phyloP scores from a whole-genome alignment of 108 stramenopile genomes.

The Epithemia pelagica region DNA sequence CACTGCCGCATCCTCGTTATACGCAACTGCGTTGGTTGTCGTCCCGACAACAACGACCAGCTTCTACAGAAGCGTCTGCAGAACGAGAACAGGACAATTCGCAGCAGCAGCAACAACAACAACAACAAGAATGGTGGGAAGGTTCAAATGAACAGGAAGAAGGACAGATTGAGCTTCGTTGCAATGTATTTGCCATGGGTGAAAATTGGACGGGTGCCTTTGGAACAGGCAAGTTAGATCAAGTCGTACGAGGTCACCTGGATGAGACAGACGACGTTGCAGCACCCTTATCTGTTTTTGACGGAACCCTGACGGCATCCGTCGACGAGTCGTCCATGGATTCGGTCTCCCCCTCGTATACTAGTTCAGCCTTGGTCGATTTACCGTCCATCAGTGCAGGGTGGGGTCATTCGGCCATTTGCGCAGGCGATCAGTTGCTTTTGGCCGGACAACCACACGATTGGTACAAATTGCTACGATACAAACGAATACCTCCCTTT shows the following conservation, averaged over 20 bases:
- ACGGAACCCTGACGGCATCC: constrained; percentile 17
- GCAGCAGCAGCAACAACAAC: neutral
- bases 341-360: neutral
- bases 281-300: constrained; percentile 15
- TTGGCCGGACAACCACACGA: constrained; percentile 80
- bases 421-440: constrained; percentile 35
- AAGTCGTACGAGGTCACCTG: constrained; percentile 32
- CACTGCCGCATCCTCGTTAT: too few relatives aligned
- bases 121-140: neutral
- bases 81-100: too few relatives aligned
- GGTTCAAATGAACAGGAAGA: neutral
- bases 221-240: constrained; percentile 23
- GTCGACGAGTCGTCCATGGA: neutral
- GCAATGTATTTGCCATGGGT: constrained; percentile 53
- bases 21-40: too few relatives aligned
- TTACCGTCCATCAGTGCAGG: constrained; percentile 48
- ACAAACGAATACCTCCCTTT: constrained; percentile 52
- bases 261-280: constrained; percentile 36
- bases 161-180: constrained; percentile 1
- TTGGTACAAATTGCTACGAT: constrained; percentile 55
- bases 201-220: constrained; percentile 77
- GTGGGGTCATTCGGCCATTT: constrained; percentile 70
- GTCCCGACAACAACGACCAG: too few relatives aligned
- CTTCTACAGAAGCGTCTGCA: too few relatives aligned
- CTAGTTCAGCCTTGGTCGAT: constrained; percentile 11